These are phyloP conservation scores for Trichoderma endophyticum DNA, from an alignment of 2,329 filamentous ascomycete genomes.

Conservation along the genomic window DNA sequence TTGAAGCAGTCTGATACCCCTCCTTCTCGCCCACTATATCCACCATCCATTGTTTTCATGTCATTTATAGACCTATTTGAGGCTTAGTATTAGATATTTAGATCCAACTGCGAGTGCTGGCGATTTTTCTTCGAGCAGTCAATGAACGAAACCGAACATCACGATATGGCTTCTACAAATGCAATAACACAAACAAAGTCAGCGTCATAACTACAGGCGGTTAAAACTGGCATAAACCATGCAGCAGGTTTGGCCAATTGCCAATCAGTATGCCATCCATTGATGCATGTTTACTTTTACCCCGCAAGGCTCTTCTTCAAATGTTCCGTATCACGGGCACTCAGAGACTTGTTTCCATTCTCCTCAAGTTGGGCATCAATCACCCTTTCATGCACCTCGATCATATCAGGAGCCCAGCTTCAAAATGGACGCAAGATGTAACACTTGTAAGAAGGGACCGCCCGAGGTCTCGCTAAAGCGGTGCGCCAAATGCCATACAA, in stretches of 20 bases:
- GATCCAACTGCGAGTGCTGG: background rate
- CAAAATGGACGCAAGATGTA: background rate
- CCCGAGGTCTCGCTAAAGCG: background rate
- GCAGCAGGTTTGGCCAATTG: too few species aligned
- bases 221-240: background rate
- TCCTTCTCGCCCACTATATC: background rate
- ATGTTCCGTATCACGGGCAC: too few species aligned
- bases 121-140: background rate
- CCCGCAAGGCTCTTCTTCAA: too few species aligned
- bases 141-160: background rate
- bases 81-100: background rate
- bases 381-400: background rate
- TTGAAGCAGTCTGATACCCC: slow-evolving; percentile 7
- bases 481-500: background rate
- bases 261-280: too few species aligned
- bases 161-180: background rate
- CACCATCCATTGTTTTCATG: background rate
- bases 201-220: background rate
- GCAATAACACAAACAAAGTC: background rate
- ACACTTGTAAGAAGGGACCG: background rate
- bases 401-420: background rate
- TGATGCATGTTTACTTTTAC: too few species aligned
- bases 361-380: background rate
- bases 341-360: background rate
- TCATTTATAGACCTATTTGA: background rate